These are phyloP conservation scores for Candida tallmaniae DNA, from an alignment of 805 yeast species.

Conservation along the genomic window DNA sequence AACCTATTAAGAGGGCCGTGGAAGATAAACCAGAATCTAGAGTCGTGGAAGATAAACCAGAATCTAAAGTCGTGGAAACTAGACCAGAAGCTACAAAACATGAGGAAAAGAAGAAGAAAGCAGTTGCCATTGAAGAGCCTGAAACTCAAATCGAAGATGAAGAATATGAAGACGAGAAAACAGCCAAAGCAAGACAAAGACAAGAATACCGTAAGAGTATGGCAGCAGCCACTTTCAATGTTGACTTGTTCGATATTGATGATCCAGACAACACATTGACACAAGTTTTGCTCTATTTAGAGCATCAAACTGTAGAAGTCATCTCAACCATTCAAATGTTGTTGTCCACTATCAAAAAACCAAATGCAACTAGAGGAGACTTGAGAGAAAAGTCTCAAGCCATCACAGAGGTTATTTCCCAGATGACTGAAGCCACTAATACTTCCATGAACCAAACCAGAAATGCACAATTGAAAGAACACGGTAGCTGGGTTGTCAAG, in stretches of 20 bases:
- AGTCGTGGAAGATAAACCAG: too few species aligned
- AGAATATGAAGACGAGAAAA: slow-evolving; percentile 22
- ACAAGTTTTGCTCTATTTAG: slow-evolving; percentile 78
- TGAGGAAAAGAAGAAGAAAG: too few species aligned
- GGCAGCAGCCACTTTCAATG: slow-evolving; percentile 58
- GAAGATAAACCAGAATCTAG: too few species aligned
- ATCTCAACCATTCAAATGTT: slow-evolving; percentile 84
- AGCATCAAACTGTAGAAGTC: slow-evolving; percentile 90
- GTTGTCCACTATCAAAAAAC: slow-evolving; percentile 69
- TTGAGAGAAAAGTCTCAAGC: slow-evolving; percentile 68
- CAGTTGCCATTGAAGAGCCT: slow-evolving; percentile 4
- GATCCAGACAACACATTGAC: slow-evolving; percentile 87
- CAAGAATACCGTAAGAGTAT: slow-evolving; percentile 43
- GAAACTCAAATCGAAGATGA: slow-evolving; percentile 9
- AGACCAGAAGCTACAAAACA: too few species aligned
- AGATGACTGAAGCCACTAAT: slow-evolving; percentile 87
- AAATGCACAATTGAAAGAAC: slow-evolving; percentile 79
- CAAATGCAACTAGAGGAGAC: slow-evolving; percentile 71
- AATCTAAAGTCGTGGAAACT: too few species aligned
- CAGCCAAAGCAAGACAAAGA: slow-evolving; percentile 35
- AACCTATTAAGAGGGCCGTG: too few species aligned
- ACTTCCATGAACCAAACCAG: slow-evolving; percentile 85
- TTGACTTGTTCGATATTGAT: slow-evolving; percentile 72
- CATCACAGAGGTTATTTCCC: slow-evolving; percentile 73
- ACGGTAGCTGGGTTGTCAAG: slow-evolving; percentile 87